phyloP scores from a whole-genome alignment of 129 eudicot species.

The Tagetes patula region DNA sequence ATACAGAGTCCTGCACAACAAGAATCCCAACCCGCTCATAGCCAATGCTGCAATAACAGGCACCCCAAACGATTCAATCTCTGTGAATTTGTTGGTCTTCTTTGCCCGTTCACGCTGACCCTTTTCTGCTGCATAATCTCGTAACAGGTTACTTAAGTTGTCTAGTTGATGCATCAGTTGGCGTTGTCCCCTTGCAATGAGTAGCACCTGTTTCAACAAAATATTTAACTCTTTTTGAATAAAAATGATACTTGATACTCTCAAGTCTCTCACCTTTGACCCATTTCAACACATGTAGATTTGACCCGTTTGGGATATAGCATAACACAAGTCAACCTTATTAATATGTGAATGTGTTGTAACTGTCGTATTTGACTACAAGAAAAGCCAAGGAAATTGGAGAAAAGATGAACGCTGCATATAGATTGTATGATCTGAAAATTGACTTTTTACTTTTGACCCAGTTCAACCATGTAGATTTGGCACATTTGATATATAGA shows the following conservation, averaged over 20 bases:
- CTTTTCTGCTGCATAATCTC: slow-evolving; percentile 53
- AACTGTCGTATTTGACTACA: slow-evolving; percentile 2
- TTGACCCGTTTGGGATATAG: slow-evolving; percentile 5
- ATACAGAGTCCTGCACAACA: slow-evolving; percentile 46
- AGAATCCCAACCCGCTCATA: slow-evolving; percentile 69
- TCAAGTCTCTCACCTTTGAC: too few relatives aligned
- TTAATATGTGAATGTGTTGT: background rate
- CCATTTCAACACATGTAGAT: background rate
- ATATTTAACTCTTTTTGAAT: background rate
- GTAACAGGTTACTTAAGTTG: slow-evolving; percentile 57
- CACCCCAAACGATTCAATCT: slow-evolving; percentile 43
- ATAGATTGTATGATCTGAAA: slow-evolving; percentile 17
- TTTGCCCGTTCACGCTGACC: slow-evolving; percentile 39
- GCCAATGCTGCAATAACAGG: slow-evolving; percentile 56
- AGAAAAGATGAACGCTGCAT: slow-evolving; percentile 16
- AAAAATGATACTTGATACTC: background rate
- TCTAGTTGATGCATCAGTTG: slow-evolving; percentile 85
- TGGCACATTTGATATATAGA: too few relatives aligned
- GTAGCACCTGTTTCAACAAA: slow-evolving; percentile 46
- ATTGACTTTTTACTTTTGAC: too few relatives aligned
- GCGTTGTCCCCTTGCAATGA: slow-evolving; percentile 69
- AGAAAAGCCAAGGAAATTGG: background rate
- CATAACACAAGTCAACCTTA: background rate
- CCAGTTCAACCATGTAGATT: too few relatives aligned
- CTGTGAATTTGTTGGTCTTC: slow-evolving; percentile 25